Evolutionary conservation across 805 yeast genomes (phyloP), one percentile per base, ranked within the genome.

Genomic region (Pichia ethanolica): DNA sequence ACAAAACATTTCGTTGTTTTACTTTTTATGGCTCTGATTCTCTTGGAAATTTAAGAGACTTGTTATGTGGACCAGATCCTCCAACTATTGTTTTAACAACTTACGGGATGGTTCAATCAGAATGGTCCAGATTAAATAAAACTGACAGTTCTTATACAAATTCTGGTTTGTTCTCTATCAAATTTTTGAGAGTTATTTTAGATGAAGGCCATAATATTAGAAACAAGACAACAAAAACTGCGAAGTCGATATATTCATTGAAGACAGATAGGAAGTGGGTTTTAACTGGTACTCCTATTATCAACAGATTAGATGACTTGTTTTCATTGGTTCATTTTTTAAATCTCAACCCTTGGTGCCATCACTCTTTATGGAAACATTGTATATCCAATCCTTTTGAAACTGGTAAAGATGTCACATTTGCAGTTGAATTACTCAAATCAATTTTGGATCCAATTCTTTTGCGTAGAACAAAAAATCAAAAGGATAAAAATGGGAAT

Each of bases 161-260:
- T 9, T 59, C 66, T 28, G 95, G 95, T 0, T 60, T 91, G 5
- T 89, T 75, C 61, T 79, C 89, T 0, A 79, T 87, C 4, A 76
- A 80, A 42, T 91, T 83, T 61, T 82, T 84, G 57, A 72, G 98
- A 44, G 69, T 90, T 4, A 58, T 66, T 34, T 62, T 91, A 9
- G 97, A 90, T 66, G 98, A 90, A 65, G 97, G 93, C 9, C 98
- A 91, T 61, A 86, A 77, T 28, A 90, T 90, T 51, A 73, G 95
- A 59, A 90, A 89, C 63, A 72, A 90, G 58, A 69, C 76, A 42
- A 82, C 96, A 1, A 83, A 83, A 51, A 83, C 96, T 0, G 81
- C 97, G 0, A 83, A 81, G 54, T 85, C 97, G 0, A 75, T 89
- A 7, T 79, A 78, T 64, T 84, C 78, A 26, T 60, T 90, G n/a